Percentiles rank a stretch among this genome's conserved stretches.
Conservation (phyloP, 1,284 basidiomycete species). For the Puccinia polysora region DNA sequence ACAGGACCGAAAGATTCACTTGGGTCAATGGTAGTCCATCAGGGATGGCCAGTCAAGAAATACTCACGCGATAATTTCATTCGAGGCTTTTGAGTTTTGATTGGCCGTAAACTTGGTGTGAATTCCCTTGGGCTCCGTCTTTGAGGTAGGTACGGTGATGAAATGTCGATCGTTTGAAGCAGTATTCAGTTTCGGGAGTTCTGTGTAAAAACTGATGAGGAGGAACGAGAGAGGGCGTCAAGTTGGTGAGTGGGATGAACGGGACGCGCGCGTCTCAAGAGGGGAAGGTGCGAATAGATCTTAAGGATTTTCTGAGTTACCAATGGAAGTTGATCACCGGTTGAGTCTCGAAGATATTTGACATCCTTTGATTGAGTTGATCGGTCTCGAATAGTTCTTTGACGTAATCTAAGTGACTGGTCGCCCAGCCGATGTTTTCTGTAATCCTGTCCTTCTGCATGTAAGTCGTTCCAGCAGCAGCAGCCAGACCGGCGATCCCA, state of each 20-base stretch:
- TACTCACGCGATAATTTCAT: slow-evolving; percentile 35
- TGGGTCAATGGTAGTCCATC: no score
- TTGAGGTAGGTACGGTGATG: slow-evolving; percentile 18
- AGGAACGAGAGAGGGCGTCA: neutral
- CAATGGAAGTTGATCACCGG: slow-evolving; percentile 33
- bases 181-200: slow-evolving; percentile 24
- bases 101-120: slow-evolving; percentile 9
- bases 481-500: slow-evolving; percentile 30
- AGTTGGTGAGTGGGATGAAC: neutral
- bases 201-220: slow-evolving; percentile 30
- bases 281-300: neutral
- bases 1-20: no score
- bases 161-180: slow-evolving; percentile 23
- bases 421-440: slow-evolving; percentile 26
- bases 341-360: slow-evolving; percentile 4
- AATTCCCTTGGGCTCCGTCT: slow-evolving; percentile 7
- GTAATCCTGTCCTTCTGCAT: slow-evolving; percentile 39
- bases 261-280: neutral
- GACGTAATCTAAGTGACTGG: slow-evolving; percentile 38
- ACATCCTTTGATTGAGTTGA: slow-evolving; percentile 17
- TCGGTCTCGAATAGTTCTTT: slow-evolving; percentile 29
- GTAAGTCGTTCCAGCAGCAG: slow-evolving; percentile 36
- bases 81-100: slow-evolving; percentile 19
- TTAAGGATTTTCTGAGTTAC: neutral
- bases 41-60: no score